Conservation (phyloP, 1,284 basidiomycete species). For the Wallemia ichthyophaga region DNA sequence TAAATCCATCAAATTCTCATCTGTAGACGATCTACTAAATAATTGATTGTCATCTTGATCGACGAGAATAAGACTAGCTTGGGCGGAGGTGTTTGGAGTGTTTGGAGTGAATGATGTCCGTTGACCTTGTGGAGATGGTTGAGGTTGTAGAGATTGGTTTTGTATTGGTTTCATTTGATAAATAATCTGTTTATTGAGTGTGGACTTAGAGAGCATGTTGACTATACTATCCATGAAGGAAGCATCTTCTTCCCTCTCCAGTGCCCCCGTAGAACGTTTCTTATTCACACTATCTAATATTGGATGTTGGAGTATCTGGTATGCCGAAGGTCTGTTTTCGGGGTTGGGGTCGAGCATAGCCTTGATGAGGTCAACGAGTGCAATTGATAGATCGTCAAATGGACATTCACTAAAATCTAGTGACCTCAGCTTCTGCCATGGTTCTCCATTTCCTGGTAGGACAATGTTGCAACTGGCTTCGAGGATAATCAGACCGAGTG, state of each 20-base stretch:
- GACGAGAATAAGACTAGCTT: neutral
- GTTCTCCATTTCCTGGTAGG: conserved; percentile 71
- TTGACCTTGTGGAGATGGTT: too few species aligned
- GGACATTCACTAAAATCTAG: conserved; percentile 81
- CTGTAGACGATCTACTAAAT: neutral
- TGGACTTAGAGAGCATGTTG: too few species aligned
- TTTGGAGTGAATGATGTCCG: too few species aligned
- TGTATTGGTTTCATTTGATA: too few species aligned
- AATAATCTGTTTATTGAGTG: too few species aligned
- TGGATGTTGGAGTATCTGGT: conserved; percentile 29
- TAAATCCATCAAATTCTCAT: neutral
- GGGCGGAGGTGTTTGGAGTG: neutral
- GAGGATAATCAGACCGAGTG: conserved; percentile 78
- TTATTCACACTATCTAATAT: conserved; percentile 26
- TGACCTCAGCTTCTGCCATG: conserved; percentile 74
- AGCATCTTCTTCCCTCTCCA: neutral
- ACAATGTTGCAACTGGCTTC: conserved; percentile 88
- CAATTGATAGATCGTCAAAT: conserved; percentile 31
- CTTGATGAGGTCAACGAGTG: conserved; percentile 37
- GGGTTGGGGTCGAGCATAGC: conserved; percentile 52
- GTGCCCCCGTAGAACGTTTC: neutral
- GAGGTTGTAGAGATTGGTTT: too few species aligned
- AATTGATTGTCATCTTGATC: neutral
- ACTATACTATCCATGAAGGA: neutral
- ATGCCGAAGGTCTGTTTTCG: conserved; percentile 26